phyloP scores from a whole-genome alignment of 768 basidiomycete species.

The Hypsizygus marmoreus region DNA sequence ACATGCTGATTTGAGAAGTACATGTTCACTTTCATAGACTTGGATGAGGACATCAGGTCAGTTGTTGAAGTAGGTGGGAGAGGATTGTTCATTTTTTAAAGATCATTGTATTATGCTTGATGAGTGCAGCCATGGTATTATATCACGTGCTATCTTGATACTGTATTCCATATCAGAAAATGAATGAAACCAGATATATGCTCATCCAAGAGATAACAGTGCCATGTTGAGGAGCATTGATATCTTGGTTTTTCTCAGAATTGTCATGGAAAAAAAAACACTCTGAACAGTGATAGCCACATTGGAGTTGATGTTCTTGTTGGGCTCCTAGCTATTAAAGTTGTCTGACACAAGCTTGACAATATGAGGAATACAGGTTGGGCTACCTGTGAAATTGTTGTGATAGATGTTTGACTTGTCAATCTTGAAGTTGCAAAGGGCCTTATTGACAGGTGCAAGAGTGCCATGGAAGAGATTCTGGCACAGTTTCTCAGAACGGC shows the following conservation, averaged over 20 bases:
- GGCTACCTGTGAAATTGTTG: slow-evolving; percentile 95
- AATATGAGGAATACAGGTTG: slow-evolving; percentile 95
- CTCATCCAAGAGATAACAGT: slow-evolving; percentile 68
- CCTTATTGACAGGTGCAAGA: slow-evolving; percentile 94
- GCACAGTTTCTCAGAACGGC: slow-evolving; percentile 96
- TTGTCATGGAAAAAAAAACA: slow-evolving; percentile 94
- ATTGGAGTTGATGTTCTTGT: slow-evolving; percentile 98
- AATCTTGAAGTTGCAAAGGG: slow-evolving; percentile 95
- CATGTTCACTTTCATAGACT: slow-evolving; percentile 97
- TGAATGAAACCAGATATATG: slow-evolving; percentile 28
- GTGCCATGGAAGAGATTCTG: slow-evolving; percentile 92
- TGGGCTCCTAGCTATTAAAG: slow-evolving; percentile 97
- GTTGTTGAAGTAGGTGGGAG: slow-evolving; percentile 97
- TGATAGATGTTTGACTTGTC: slow-evolving; percentile 94
- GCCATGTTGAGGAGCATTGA: slow-evolving; percentile 92
- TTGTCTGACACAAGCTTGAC: slow-evolving; percentile 96
- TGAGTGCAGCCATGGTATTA: slow-evolving; percentile 97
- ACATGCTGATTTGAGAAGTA: slow-evolving; percentile 97
- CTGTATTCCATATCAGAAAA: slow-evolving; percentile 29
- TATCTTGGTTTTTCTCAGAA: slow-evolving; percentile 94
- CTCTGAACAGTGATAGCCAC: slow-evolving; percentile 98
- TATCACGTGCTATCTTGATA: slow-evolving; percentile 98
- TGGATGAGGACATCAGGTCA: slow-evolving; percentile 97
- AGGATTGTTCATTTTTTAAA: slow-evolving; percentile 98
- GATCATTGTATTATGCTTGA: slow-evolving; percentile 97